Percentiles rank a stretch among this genome's conserved stretches.
These are phyloP conservation scores for Globisporangium nagaii DNA, from an alignment of 352 stramenopile genomes.

Conservation along the genomic window DNA sequence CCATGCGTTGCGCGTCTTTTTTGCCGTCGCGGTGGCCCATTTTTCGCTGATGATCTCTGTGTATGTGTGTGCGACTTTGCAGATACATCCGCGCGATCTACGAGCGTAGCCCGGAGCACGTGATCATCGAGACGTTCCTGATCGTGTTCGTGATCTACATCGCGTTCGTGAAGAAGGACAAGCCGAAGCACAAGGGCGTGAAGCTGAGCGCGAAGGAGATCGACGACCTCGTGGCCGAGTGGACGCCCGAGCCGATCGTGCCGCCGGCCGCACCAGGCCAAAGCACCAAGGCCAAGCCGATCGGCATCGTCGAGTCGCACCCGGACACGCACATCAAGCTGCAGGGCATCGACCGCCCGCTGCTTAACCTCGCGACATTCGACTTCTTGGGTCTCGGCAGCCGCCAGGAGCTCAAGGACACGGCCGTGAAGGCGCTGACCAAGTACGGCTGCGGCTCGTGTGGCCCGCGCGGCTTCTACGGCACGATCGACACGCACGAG, in stretches of 20 bases:
- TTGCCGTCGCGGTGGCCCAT: too few relatives aligned
- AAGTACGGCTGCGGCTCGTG: constrained; percentile 98
- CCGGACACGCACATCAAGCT: constrained; percentile 81
- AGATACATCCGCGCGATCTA: constrained; percentile 81
- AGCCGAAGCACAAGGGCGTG: constrained; percentile 39
- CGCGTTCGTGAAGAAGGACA: constrained; percentile 83
- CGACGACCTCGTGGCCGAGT: constrained; percentile 88
- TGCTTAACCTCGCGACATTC: constrained; percentile 96
- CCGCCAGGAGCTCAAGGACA: constrained; percentile 83
- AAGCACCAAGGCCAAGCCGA: constrained; percentile 30
- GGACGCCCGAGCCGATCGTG: constrained; percentile 87
- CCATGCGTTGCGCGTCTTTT: not conserved
- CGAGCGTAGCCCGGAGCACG: constrained; percentile 88
- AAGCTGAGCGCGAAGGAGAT: constrained; percentile 86
- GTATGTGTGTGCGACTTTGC: too few relatives aligned
- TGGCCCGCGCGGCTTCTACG: constrained; percentile 98
- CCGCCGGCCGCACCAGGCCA: constrained; percentile 32
- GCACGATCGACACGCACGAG: constrained; percentile 92
- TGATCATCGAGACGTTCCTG: constrained; percentile 97
- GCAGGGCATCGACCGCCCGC: constrained; percentile 45
- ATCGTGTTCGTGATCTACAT: constrained; percentile 95
- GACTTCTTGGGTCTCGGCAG: constrained; percentile 94
- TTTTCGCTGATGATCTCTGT: too few relatives aligned
- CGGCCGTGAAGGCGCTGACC: constrained; percentile 85
- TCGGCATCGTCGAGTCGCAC: constrained; percentile 76